These are phyloP conservation scores for Didymella arachidicola DNA, from an alignment of 2,329 filamentous ascomycete species.

Conservation along the genomic window DNA sequence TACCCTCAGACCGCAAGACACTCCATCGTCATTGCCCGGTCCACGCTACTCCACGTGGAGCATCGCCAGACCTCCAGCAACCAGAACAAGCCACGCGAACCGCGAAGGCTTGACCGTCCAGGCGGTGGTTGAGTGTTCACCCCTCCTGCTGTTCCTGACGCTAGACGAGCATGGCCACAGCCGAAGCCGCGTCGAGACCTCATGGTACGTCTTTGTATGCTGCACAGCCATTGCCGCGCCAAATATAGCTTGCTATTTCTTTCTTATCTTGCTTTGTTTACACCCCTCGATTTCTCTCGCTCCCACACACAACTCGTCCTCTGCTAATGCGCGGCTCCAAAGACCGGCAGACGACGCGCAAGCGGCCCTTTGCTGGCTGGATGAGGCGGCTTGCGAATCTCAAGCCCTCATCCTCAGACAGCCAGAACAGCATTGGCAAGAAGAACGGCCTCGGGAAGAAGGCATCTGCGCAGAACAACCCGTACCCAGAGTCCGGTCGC, in stretches of 20 bases:
- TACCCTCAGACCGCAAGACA: conserved; percentile 11
- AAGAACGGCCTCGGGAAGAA: conserved; percentile 63
- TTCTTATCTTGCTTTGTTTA: conserved; percentile 6
- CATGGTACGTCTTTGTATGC: conserved; percentile 51
- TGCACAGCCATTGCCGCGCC: conserved; percentile 35
- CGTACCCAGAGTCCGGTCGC: conserved; percentile 84
- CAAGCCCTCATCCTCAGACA: conserved; percentile 75
- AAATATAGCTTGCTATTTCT: conserved; percentile 9
- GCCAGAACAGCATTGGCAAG: conserved; percentile 52
- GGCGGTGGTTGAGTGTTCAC: background rate
- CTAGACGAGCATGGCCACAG: conserved; percentile 52
- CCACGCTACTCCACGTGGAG: conserved; percentile 31
- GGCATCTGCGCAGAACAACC: conserved; percentile 77
- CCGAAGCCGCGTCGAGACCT: conserved; percentile 54
- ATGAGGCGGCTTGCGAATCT: conserved; percentile 92
- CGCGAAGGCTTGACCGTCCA: background rate
- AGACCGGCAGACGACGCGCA: conserved; percentile 71
- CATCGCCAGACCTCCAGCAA: conserved; percentile 11
- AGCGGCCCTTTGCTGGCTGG: conserved; percentile 89
- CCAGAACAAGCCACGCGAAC: conserved; percentile 17
- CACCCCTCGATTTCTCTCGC: conserved; percentile 1
- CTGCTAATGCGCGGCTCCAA: conserved; percentile 32
- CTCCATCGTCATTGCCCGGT: conserved; percentile 31
- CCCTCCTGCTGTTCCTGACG: conserved; percentile 16
- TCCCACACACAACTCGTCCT: conserved; percentile 5